These are phyloP conservation scores for Davidsoniella australis DNA, from an alignment of 2,329 filamentous ascomycete genomes.

Conservation along the genomic window DNA sequence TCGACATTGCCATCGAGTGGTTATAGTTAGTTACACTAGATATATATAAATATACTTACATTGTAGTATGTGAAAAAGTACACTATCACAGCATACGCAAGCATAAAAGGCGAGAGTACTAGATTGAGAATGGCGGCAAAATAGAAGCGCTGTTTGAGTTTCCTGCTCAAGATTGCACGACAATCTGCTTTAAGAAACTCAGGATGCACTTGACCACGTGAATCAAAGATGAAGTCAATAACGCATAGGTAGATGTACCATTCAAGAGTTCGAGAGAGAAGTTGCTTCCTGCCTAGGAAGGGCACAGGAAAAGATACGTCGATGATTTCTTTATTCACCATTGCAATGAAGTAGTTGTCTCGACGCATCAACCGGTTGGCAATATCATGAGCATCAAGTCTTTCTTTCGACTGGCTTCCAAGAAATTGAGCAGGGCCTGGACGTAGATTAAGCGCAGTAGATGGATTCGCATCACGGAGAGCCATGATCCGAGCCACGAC, in stretches of 20 bases:
- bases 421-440: constrained; percentile 38
- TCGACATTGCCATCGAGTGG: background rate
- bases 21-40: background rate
- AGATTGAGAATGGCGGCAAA: constrained; percentile 78
- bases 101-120: constrained; percentile 68
- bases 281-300: constrained; percentile 58
- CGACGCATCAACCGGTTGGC: constrained; percentile 92
- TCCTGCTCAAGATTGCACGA: constrained; percentile 60
- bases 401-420: constrained; percentile 77
- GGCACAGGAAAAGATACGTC: constrained; percentile 76
- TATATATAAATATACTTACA: constrained; percentile 27
- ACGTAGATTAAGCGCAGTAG: constrained; percentile 45
- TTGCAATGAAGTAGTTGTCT: constrained; percentile 90
- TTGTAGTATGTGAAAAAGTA: constrained; percentile 95
- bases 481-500: constrained; percentile 74
- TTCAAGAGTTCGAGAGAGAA: constrained; percentile 79
- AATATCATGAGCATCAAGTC: constrained; percentile 91
- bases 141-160: constrained; percentile 58
- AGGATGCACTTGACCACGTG: constrained; percentile 69
- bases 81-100: constrained; percentile 71
- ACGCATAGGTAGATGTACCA: constrained; percentile 87
- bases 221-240: constrained; percentile 86
- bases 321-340: constrained; percentile 93
- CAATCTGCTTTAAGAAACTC: constrained; percentile 74
- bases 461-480: constrained; percentile 70